A percentile compares a stretch with the other conserved stretches of the same genome.
Conservation (phyloP, 805 yeast genomes). For the Candida maris region DNA sequence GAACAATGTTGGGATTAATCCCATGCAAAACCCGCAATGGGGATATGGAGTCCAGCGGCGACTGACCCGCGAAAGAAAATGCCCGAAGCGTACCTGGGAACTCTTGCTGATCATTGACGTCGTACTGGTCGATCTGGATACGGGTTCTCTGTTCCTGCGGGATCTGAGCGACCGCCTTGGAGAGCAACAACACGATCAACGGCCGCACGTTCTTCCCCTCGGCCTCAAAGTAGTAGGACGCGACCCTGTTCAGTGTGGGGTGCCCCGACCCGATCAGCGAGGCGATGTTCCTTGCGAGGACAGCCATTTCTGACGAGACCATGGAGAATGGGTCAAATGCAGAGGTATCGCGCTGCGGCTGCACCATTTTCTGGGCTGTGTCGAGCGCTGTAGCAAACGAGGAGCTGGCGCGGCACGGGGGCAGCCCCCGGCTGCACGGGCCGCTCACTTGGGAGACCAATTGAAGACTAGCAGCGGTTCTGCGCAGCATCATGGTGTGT, state of each 20-base stretch:
- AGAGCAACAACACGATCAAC: conserved; percentile 73
- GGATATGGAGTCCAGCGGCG: conserved; percentile 61
- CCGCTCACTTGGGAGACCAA: no score
- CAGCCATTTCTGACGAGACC: conserved; percentile 91
- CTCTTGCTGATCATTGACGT: conserved; percentile 64
- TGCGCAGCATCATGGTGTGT: no score
- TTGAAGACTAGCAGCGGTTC: no score
- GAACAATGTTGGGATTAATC: conserved; percentile 75
- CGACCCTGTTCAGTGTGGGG: conserved; percentile 85
- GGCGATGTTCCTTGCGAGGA: conserved; percentile 82
- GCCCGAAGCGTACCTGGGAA: conserved; percentile 54
- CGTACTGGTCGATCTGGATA: conserved; percentile 55
- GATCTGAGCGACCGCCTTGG: conserved; percentile 75
- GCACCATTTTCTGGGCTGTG: conserved; percentile 71
- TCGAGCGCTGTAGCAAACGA: conserved; percentile 55
- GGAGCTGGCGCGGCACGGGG: conserved; percentile 17
- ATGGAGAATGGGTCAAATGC: conserved; percentile 82
- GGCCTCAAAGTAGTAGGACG: conserved; percentile 92
- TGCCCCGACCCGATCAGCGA: conserved; percentile 87
- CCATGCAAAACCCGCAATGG: conserved; percentile 87
- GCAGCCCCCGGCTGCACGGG: neutral
- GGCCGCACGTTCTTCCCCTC: conserved; percentile 97
- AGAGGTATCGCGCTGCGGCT: conserved; percentile 45
- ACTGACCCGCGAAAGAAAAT: conserved; percentile 56
- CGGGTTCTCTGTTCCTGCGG: conserved; percentile 68